Percentiles rank a stretch among this genome's conserved stretches.
Evolutionary conservation across 2,329 filamentous ascomycete genomes (phyloP).

Genomic region (Cylindrodendrum hubeiense): DNA sequence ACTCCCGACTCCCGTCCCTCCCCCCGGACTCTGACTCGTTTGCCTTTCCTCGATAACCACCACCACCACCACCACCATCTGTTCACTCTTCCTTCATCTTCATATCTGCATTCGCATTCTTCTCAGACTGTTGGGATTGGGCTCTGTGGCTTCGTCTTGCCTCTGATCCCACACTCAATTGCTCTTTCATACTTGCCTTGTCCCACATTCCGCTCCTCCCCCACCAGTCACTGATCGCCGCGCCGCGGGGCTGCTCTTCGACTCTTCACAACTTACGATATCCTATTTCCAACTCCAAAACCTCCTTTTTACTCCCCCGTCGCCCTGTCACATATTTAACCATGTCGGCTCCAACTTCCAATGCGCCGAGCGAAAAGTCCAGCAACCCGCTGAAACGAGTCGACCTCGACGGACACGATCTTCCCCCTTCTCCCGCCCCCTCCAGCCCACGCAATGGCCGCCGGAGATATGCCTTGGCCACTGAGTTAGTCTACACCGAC

Average conservation of each 20-base stretch:
- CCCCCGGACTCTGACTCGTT: constrained; percentile 29
- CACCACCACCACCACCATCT: too few relatives aligned
- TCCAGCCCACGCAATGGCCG: constrained; percentile 89
- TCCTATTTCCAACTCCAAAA: not conserved
- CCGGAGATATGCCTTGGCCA: constrained; percentile 89
- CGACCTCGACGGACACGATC: constrained; percentile 85
- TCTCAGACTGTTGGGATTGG: not conserved
- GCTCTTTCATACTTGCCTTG: not conserved
- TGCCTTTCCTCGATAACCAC: constrained; percentile 16
- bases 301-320: not conserved
- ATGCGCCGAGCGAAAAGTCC: constrained; percentile 47
- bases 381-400: constrained; percentile 66
- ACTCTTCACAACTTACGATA: not conserved
- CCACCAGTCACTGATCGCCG: not conserved
- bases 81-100: constrained; percentile 8
- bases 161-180: constrained; percentile 3
- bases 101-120: not conserved
- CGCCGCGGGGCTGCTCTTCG: constrained; percentile 14
- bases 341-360: constrained; percentile 41
- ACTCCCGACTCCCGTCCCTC: constrained; percentile 37
- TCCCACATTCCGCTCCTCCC: not conserved
- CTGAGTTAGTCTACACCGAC: constrained; percentile 96
- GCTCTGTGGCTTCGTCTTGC: constrained; percentile 3
- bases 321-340: not conserved
- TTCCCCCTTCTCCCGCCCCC: constrained; percentile 92